Percentiles rank a stretch among this genome's conserved stretches.
Conservation (phyloP, 768 basidiomycete genomes). For the Mycena indigotica region DNA sequence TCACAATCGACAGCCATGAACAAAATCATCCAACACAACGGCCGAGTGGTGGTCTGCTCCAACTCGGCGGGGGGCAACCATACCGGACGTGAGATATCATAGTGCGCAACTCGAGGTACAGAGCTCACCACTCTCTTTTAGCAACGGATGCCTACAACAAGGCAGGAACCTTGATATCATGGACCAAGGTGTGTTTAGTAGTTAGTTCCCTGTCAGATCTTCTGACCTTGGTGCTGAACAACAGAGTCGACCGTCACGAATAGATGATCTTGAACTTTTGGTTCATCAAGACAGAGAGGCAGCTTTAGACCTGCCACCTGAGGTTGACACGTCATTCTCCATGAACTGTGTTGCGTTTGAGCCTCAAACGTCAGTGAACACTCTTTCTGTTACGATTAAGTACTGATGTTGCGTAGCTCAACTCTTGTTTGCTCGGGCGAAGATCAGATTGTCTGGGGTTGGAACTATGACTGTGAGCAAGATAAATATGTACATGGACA, state of each 20-base stretch:
- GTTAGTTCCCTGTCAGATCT: constrained; percentile 7
- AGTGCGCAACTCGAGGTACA: neutral
- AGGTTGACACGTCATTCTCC: neutral
- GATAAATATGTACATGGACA: neutral
- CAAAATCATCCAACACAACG: constrained; percentile 49
- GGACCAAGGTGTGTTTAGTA: constrained; percentile 34
- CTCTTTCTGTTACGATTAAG: neutral
- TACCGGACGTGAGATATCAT: constrained; percentile 26
- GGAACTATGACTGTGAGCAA: neutral
- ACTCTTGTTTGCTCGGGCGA: neutral
- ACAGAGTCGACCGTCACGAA: constrained; percentile 14
- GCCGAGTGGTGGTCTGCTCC: constrained; percentile 46
- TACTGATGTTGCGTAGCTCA: neutral
- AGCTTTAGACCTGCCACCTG: neutral
- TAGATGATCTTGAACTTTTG: neutral
- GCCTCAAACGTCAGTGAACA: neutral
- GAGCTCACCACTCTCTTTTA: constrained; percentile 22
- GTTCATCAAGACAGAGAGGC: neutral
- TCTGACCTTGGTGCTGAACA: constrained; percentile 10
- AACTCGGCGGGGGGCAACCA: constrained; percentile 50
- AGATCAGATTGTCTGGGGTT: neutral
- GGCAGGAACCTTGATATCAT: constrained; percentile 48
- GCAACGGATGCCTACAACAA: constrained; percentile 48
- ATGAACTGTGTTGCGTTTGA: neutral
- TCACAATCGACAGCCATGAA: constrained; percentile 46